Percentiles rank a stretch among this genome's conserved stretches.
phyloP scores from a whole-genome alignment of 2,329 filamentous ascomycete genomes.

The Pyrenochaeta sp. region DNA sequence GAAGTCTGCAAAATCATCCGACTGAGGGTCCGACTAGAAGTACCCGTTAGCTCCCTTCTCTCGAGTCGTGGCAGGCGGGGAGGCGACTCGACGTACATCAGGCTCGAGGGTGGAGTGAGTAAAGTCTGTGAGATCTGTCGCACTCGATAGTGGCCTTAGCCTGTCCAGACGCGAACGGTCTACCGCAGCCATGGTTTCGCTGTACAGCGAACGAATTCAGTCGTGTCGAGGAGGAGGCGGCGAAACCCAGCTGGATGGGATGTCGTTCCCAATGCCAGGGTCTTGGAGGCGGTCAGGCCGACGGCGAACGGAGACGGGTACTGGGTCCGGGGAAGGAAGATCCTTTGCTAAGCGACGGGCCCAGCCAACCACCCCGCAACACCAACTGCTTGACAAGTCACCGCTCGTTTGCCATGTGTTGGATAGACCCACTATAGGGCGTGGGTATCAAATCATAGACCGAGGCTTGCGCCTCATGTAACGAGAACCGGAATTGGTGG shows the following conservation, averaged over 20 bases:
- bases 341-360: conserved; percentile 11
- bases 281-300: conserved; percentile 21
- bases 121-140: conserved; percentile 30
- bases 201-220: conserved; percentile 8
- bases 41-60: conserved; percentile 23
- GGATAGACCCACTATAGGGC: conserved; percentile 14
- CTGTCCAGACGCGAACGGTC: conserved; percentile 9
- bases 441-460: conserved; percentile 14
- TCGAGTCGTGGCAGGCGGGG: conserved; percentile 12
- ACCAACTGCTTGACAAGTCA: conserved; percentile 5
- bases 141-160: conserved; percentile 28
- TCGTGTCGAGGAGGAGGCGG: conserved; percentile 21
- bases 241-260: conserved; percentile 28
- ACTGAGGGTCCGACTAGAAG: conserved; percentile 42
- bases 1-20: conserved; percentile 41
- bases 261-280: conserved; percentile 27
- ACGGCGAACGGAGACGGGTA: conserved; percentile 8
- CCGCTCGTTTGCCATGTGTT: conserved; percentile 19
- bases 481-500: conserved; percentile 10
- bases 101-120: conserved; percentile 25
- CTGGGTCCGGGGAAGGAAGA: conserved; percentile 13
- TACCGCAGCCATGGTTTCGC: conserved; percentile 17
- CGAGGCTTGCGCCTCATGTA: conserved; percentile 12
- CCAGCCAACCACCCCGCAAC: conserved; percentile 19
- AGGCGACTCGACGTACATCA: conserved; percentile 24